Conservation (phyloP, 306 rosid genomes). For the Pterocarpus macrocarpus region DNA sequence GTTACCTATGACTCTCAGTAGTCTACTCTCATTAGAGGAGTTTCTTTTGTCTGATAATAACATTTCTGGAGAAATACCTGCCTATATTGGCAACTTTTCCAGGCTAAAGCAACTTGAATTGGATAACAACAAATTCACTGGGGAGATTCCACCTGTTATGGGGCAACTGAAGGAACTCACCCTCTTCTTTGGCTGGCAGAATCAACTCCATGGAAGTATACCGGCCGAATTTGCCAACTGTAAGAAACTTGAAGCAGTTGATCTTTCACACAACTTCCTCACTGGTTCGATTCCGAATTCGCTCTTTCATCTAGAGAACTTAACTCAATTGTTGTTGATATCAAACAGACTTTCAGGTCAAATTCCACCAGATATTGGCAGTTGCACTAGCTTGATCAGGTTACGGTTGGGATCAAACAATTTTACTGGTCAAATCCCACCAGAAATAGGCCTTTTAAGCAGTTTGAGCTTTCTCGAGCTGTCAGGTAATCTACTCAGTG, state of each 20-base stretch:
- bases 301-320: slow-evolving; percentile 80
- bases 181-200: slow-evolving; percentile 92
- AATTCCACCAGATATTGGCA: slow-evolving; percentile 81
- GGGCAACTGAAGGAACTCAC: slow-evolving; percentile 83
- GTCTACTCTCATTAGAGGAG: slow-evolving; percentile 73
- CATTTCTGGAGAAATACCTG: slow-evolving; percentile 78
- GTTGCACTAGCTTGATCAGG: slow-evolving; percentile 75
- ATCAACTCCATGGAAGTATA: slow-evolving; percentile 80
- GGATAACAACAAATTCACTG: slow-evolving; percentile 87
- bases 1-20: slow-evolving; percentile 67
- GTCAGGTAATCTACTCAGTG: slow-evolving; percentile 73
- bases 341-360: slow-evolving; percentile 84
- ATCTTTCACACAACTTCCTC: slow-evolving; percentile 87
- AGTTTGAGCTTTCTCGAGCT: slow-evolving; percentile 83
- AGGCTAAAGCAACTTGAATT: slow-evolving; percentile 82
- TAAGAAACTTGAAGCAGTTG: slow-evolving; percentile 87
- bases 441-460: slow-evolving; percentile 69
- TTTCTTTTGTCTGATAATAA: slow-evolving; percentile 77
- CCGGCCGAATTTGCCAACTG: slow-evolving; percentile 80
- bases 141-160: slow-evolving; percentile 76
- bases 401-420: slow-evolving; percentile 88
- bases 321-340: slow-evolving; percentile 81
- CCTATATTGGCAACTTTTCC: slow-evolving; percentile 77
- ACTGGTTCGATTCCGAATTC: slow-evolving; percentile 76
- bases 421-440: slow-evolving; percentile 79